Base-by-base conservation (phyloP, 2,329 filamentous ascomycete genomes). In the Rhexocercosporidium sp. region DNA sequence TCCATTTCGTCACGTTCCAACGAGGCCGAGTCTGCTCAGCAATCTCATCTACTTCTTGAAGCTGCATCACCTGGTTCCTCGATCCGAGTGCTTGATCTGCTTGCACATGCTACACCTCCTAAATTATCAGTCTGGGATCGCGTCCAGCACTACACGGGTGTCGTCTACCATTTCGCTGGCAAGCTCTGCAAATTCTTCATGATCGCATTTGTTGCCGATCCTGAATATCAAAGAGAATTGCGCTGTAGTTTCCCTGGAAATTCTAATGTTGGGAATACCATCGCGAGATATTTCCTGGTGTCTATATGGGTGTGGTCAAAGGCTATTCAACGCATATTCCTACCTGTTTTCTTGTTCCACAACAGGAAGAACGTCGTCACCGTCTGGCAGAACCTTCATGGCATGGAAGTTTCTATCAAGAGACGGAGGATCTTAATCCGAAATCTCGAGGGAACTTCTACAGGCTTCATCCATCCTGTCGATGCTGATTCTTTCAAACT, bases 341-440 rank as follows among this genome's bases (percentile, higher is more conserved):
- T 85, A 0, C 81, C 83, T 66, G 83, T 85, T 69, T 67, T 85
- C 22, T 83, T 67, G 59, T 66, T 67, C 20, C 61, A 64, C 27
- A 25, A 41, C 20, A 57, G 65, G 12, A 54, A 64, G 27, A 81
- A 84, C 61, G 79, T 85, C 25, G 79, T 81, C 60, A 78, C 74
- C 16, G 77, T 85, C 7, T 83, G 81, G 75, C 78, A 82, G 27
- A 83, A 83, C 51, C 82, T 84, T 0, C 83, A 84, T 71, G 83
- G 83, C 5, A 82, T 82, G 71, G 77, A 81, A 3, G 81, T 84
- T 56, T 78, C 79, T 22, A 79, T 84, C 64, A 82, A 83, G 70
- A 81, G 81, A 66, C 79, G 80, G 66, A 75, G 82, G 47, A 75
- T 83, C 56, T 70, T 83, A 25, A 80, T 86, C 22, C 79, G 81